Evolutionary conservation across 345 rosid genomes (phyloP), one percentile per base, ranked within the genome.

Genomic region (Microcos paniculata): DNA sequence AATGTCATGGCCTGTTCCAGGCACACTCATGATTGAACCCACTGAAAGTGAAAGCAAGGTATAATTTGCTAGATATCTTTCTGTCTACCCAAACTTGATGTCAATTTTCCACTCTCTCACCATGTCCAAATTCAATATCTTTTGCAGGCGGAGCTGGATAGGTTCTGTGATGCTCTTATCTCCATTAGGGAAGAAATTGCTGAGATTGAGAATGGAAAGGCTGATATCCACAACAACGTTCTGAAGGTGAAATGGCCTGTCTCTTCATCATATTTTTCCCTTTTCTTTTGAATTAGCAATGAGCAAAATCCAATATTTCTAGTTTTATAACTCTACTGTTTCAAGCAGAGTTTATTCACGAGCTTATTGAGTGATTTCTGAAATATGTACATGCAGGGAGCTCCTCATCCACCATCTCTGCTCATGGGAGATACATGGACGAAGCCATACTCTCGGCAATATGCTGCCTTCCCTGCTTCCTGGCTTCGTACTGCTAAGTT

Each of bases 21-120:
- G 98, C 77, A 96, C 98, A 8, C 98, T 94, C 71, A 94, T 94
- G 99, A 89, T 96, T 63, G 99, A 96, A 80, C 99, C 99, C 8
- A 96, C 99, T 61, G 98, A 96, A 85, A 96, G 99, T 86, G 99
- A 96, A 92, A 92, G 98, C 97, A 96, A 92, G 97, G 99, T 92
- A 85, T 35, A 76, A 62, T 19, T 49, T 10, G 35, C 40, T 0
- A 23, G 71, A 31, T 2, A 51, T 75, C 71, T 21, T 45, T 38
- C 62, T 59, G 52, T 45, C 62, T 52, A 72, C 52, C 67, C 16
- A 11, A 38, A 40, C 30, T 61, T 16, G 15, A 4, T 72, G 12
- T 31, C 40, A 35, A 35, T 56, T 61, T 28, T 24, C 38, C 58
- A 15, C 46, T 56, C 56, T 64, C 59, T 52, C 74, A 35, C 66